A percentile compares a stretch with the other conserved stretches of the same genome.
Conservation (phyloP, 768 basidiomycete genomes). For the Cytidiella melzeri region DNA sequence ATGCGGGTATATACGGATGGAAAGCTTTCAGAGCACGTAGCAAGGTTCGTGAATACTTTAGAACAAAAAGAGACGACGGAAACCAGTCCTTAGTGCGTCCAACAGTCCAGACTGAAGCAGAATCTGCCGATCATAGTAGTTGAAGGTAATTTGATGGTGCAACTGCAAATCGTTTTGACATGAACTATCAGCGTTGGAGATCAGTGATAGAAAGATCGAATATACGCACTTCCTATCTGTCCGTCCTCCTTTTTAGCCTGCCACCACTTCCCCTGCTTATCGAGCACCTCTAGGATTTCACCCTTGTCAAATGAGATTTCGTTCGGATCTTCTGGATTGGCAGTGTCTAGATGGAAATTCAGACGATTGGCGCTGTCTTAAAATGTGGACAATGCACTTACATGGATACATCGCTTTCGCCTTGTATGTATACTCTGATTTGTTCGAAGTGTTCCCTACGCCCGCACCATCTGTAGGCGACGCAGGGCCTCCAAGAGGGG, state of each 20-base stretch:
- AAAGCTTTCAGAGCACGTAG: not conserved
- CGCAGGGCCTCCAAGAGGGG: constrained; percentile 21
- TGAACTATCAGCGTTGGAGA: not conserved
- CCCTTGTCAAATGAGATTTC: constrained; percentile 93
- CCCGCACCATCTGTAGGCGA: constrained; percentile 2
- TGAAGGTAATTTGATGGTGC: constrained; percentile 85
- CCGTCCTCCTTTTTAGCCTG: constrained; percentile 80
- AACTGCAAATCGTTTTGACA: constrained; percentile 35
- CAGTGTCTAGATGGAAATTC: constrained; percentile 60
- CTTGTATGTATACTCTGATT: constrained; percentile 48
- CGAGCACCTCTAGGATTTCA: constrained; percentile 86
- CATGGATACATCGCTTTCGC: constrained; percentile 91
- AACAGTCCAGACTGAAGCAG: not conserved
- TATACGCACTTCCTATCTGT: constrained; percentile 62
- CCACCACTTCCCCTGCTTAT: constrained; percentile 95
- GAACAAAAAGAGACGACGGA: not conserved
- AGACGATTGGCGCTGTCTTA: too few species aligned
- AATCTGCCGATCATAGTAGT: constrained; percentile 26
- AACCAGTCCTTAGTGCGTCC: not conserved
- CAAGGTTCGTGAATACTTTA: not conserved
- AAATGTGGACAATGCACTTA: too few species aligned
- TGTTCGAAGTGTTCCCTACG: constrained; percentile 12
- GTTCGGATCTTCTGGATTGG: constrained; percentile 92
- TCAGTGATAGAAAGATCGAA: not conserved
- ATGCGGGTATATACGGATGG: not conserved